Evolutionary conservation across 345 rosid genomes (phyloP).

Genomic region (Turnera subulata): DNA sequence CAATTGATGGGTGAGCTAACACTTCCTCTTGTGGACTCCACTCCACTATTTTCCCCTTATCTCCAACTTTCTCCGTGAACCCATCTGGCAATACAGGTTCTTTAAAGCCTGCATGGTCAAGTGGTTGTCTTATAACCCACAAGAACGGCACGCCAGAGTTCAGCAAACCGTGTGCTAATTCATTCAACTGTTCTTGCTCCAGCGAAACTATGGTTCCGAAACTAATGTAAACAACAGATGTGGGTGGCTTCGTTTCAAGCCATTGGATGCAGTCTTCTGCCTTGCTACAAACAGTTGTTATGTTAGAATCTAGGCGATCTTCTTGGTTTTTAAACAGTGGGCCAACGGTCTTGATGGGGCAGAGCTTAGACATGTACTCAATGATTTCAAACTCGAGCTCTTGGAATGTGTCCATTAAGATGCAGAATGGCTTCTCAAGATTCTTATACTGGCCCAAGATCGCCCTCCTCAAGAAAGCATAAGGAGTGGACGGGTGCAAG

Average conservation of each 20-base stretch:
- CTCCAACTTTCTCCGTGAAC: slow-evolving; percentile 47
- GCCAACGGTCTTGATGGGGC: slow-evolving; percentile 45
- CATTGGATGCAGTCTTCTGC: slow-evolving; percentile 65
- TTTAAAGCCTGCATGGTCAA: slow-evolving; percentile 26
- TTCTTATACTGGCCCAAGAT: slow-evolving; percentile 58
- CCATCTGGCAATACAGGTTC: slow-evolving; percentile 54
- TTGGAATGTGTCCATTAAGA: slow-evolving; percentile 66
- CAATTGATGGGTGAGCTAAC: slow-evolving; percentile 57
- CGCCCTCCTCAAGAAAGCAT: slow-evolving; percentile 35
- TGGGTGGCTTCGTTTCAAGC: slow-evolving; percentile 57
- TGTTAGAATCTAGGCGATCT: no score
- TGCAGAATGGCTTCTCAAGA: slow-evolving; percentile 58
- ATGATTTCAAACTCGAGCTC: slow-evolving; percentile 68
- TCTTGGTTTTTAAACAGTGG: no score
- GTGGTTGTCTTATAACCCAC: slow-evolving; percentile 70
- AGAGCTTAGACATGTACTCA: slow-evolving; percentile 53
- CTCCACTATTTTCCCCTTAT: slow-evolving; percentile 48
- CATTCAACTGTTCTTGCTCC: slow-evolving; percentile 66
- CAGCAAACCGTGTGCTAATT: slow-evolving; percentile 63
- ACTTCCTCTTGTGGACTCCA: slow-evolving; percentile 80
- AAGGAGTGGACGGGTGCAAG: slow-evolving; percentile 54
- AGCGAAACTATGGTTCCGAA: slow-evolving; percentile 62
- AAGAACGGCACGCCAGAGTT: slow-evolving; percentile 53
- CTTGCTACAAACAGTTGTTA: no score
- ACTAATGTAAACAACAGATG: slow-evolving; percentile 81